Evolutionary conservation across 768 basidiomycete species (phyloP).

Genomic region (Amanita phalloides): DNA sequence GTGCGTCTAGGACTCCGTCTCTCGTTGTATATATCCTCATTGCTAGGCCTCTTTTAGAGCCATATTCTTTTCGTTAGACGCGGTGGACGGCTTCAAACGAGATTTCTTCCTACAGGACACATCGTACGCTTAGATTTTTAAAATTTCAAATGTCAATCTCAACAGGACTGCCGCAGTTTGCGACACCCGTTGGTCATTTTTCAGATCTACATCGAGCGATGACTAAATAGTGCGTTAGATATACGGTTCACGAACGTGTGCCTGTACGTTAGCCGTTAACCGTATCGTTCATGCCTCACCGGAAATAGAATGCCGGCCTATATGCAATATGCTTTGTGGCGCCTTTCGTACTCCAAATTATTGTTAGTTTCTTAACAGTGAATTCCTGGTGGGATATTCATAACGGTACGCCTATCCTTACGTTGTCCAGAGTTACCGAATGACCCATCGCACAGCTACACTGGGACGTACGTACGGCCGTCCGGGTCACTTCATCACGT

Average conservation of each 20-base stretch:
- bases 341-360: constrained; percentile 58
- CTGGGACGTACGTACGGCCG: constrained; percentile 25
- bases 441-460: constrained; percentile 20
- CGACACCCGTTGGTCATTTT: constrained; percentile 26
- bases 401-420: constrained; percentile 32
- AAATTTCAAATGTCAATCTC: too few species aligned
- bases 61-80: constrained; percentile 51
- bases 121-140: constrained; percentile 35
- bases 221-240: constrained; percentile 25
- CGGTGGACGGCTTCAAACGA: constrained; percentile 63
- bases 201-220: neutral
- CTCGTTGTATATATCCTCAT: neutral
- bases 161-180: constrained; percentile 16
- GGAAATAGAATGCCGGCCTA: constrained; percentile 31
- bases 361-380: constrained; percentile 61
- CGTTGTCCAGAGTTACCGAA: constrained; percentile 4
- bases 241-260: constrained; percentile 66
- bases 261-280: constrained; percentile 36
- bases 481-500: neutral
- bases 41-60: constrained; percentile 26
- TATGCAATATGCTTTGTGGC: constrained; percentile 46
- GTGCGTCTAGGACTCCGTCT: constrained; percentile 28
- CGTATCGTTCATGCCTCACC: constrained; percentile 4
- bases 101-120: constrained; percentile 72
- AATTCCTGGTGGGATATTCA: constrained; percentile 90